phyloP scores from a whole-genome alignment of 148 eudicot genomes.

The Vaccinium darrowii region DNA sequence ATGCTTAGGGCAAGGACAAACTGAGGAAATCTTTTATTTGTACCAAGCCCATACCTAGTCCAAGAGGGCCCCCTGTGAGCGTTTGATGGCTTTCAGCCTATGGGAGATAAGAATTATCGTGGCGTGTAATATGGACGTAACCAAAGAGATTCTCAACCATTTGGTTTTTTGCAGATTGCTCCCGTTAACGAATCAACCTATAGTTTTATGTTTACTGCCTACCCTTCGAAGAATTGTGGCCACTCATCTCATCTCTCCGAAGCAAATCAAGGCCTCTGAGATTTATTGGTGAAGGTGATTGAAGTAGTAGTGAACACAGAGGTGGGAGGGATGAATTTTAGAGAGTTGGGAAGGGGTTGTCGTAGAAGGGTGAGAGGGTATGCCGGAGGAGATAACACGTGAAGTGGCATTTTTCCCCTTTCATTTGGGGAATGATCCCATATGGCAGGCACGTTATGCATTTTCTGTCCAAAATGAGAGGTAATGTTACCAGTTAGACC shows the following conservation, averaged over 20 bases:
- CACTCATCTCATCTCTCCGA: conserved; percentile 65
- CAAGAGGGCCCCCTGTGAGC: conserved; percentile 53
- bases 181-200: conserved; percentile 72
- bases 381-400: too few species aligned
- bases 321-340: too few species aligned
- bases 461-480: too few species aligned
- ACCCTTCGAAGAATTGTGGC: conserved; percentile 62
- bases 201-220: conserved; percentile 66
- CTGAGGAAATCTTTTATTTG: background rate
- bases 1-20: conserved; percentile 68
- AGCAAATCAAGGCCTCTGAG: conserved; percentile 54
- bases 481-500: too few species aligned
- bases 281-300: conserved; percentile 38
- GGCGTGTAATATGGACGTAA: conserved; percentile 54
- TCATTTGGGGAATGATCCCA: too few species aligned
- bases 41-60: conserved; percentile 44
- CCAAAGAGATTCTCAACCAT: conserved; percentile 63
- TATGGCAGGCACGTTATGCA: too few species aligned
- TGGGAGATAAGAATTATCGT: conserved; percentile 65
- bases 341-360: too few species aligned
- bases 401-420: too few species aligned
- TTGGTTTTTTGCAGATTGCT: conserved; percentile 63
- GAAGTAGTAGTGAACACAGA: background rate
- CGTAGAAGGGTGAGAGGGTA: too few species aligned
- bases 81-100: conserved; percentile 71